Percentiles rank a stretch among this genome's conserved stretches.
These are phyloP conservation scores for Aspergillus costaricaensis DNA, from an alignment of 2,329 filamentous ascomycete genomes.

Conservation along the genomic window DNA sequence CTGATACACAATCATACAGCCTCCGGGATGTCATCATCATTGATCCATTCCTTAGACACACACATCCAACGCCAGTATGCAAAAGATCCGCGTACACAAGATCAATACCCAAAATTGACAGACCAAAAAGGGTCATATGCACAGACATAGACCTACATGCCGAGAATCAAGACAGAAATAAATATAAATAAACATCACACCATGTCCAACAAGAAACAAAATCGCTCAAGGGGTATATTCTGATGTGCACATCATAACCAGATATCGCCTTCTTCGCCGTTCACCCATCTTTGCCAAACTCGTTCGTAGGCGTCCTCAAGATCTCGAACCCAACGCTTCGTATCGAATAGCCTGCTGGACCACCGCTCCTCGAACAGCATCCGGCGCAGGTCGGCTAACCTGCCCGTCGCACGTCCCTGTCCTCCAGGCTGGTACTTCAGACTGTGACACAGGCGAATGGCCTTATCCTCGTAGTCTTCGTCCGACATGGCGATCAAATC, in stretches of 20 bases:
- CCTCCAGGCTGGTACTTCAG: constrained; percentile 58
- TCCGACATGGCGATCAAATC: constrained; percentile 80
- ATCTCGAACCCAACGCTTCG: constrained; percentile 84
- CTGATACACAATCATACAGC: constrained; percentile 4
- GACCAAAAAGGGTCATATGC: background rate
- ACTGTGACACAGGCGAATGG: constrained; percentile 65
- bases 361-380: constrained; percentile 82
- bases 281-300: constrained; percentile 87
- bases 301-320: constrained; percentile 84
- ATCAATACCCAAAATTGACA: background rate
- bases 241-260: constrained; percentile 61
- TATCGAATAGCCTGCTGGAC: constrained; percentile 88
- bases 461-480: constrained; percentile 78
- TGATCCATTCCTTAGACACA: constrained; percentile 6
- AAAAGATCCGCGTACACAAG: background rate
- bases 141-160: background rate
- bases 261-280: constrained; percentile 87
- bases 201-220: constrained; percentile 1
- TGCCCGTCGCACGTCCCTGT: constrained; percentile 54
- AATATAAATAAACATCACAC: background rate
- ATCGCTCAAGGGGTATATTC: constrained; percentile 12
- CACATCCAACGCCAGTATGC: constrained; percentile 17
- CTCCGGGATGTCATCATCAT: constrained; percentile 5
- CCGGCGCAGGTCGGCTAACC: constrained; percentile 75
- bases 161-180: background rate